Conservation (phyloP, 345 rosid genomes). For the Microthlaspi erraticum region DNA sequence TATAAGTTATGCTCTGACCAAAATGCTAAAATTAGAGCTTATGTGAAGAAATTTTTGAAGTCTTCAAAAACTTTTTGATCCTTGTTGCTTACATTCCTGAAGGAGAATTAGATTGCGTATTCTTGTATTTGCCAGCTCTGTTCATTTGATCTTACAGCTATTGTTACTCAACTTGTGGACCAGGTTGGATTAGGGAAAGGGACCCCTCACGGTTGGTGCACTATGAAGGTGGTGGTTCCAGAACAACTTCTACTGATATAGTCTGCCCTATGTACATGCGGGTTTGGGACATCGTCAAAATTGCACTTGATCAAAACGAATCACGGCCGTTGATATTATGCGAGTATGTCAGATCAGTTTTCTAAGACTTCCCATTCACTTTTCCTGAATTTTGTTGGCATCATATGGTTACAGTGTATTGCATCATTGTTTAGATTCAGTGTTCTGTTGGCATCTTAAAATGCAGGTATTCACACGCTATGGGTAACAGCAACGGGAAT, state of each 20-base stretch:
- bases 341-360: slow-evolving; percentile 73
- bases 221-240: slow-evolving; percentile 98
- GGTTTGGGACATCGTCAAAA: slow-evolving; percentile 91
- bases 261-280: slow-evolving; percentile 99
- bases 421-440: slow-evolving; percentile 22
- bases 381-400: slow-evolving; percentile 12
- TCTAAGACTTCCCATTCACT: slow-evolving; percentile 26
- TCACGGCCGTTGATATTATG: slow-evolving; percentile 93
- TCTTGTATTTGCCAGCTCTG: slow-evolving; percentile 12
- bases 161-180: slow-evolving; percentile 35
- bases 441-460: slow-evolving; percentile 24
- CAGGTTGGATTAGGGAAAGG: slow-evolving; percentile 92
- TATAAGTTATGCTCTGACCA: not conserved
- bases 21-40: slow-evolving; percentile 13
- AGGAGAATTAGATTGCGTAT: slow-evolving; percentile 1
- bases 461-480: slow-evolving; percentile 94
- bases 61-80: not conserved
- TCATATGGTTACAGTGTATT: slow-evolving; percentile 27
- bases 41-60: not conserved
- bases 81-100: slow-evolving; percentile 5
- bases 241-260: slow-evolving; percentile 88
- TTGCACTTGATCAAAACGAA: slow-evolving; percentile 88
- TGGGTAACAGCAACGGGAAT: slow-evolving; percentile 98
- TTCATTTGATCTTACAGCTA: slow-evolving; percentile 28
- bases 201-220: slow-evolving; percentile 82